A percentile compares a stretch with the other conserved stretches of the same genome.
Conservation (phyloP, 345 rosid species). For the Pistacia vera region DNA sequence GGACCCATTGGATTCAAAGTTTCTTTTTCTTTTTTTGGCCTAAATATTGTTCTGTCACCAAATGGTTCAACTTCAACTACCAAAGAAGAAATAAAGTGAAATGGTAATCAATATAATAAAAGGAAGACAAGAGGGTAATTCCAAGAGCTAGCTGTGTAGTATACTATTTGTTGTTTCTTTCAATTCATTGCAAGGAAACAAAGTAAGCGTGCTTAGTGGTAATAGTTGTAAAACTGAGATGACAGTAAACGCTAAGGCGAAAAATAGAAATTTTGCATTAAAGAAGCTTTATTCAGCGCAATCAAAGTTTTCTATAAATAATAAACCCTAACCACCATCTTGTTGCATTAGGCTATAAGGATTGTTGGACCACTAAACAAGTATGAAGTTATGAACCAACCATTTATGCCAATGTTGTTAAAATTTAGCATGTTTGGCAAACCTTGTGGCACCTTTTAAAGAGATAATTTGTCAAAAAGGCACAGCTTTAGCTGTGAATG, state of each 20-base stretch:
- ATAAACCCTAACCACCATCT: conserved; percentile 27
- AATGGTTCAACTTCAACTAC: neutral
- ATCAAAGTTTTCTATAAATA: conserved; percentile 25
- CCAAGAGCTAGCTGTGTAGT: neutral
- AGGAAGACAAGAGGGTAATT: neutral
- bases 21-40: neutral
- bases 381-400: no score
- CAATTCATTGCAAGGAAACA: conserved; percentile 19
- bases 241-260: conserved; percentile 23
- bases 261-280: conserved; percentile 26
- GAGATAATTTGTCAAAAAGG: neutral
- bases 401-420: neutral
- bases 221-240: conserved; percentile 17
- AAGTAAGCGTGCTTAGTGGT: conserved; percentile 18
- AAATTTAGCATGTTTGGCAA: conserved; percentile 7
- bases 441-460: neutral
- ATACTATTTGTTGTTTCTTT: conserved; percentile 18
- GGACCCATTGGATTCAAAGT: neutral
- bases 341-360: neutral
- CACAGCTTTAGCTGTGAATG: no score
- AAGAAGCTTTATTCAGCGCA: conserved; percentile 18
- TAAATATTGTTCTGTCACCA: neutral
- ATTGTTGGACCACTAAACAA: no score
- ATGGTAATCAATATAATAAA: neutral
- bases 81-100: neutral